Base-by-base conservation (phyloP, 2,329 filamentous ascomycete genomes). In the Dryadomyces sulphureus region DNA sequence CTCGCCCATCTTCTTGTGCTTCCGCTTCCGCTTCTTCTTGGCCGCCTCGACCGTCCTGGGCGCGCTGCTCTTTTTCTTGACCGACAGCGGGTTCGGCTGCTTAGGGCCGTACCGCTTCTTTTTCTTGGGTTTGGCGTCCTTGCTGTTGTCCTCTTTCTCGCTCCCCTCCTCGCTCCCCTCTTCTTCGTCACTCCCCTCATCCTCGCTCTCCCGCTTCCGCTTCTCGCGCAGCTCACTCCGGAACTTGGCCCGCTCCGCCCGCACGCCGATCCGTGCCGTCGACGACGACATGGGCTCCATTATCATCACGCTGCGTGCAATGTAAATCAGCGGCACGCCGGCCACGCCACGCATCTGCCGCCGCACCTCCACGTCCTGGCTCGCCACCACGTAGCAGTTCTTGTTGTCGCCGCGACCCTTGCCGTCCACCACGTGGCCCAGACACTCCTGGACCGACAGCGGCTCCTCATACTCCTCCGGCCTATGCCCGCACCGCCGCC, bases 401-500 rank as follows among this genome's bases (percentile, higher is more conserved):
- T 86, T 87, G 60, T 92, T 92, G 48, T 73, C 73, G 35, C 75
- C 72, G 50, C 68, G 77, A 43, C 65, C 68, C 60, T 92, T 92
- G 56, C 89, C 89, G 45, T 96, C 78, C 7, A 94, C 84, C 44
- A 60, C 57, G 19, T 73, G 76, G 48, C 66, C 65, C 39, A 93
- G 62, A 58, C 87, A 93, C 52, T 86, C 83, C 47, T 75, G 58
- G 32, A 81, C 74, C 45, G 72, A 72, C 46, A 89, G 69, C 4
- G 85, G 84, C 50, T 84, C 70, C 3, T 82, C 78, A 53, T 84
- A 77, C 49, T 84, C 72, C 53, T 79, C 72, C 19, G 78, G 78
- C 52, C 85, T 80, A 60, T 93, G 86, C 38, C 82, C 82, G 60
- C 86, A 93, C 48, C 85, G 71, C 45, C 86, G 69, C 48, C 85